Conservation (phyloP, 2,329 filamentous ascomycete genomes). For the Cladosporium austrohemisphaericum region DNA sequence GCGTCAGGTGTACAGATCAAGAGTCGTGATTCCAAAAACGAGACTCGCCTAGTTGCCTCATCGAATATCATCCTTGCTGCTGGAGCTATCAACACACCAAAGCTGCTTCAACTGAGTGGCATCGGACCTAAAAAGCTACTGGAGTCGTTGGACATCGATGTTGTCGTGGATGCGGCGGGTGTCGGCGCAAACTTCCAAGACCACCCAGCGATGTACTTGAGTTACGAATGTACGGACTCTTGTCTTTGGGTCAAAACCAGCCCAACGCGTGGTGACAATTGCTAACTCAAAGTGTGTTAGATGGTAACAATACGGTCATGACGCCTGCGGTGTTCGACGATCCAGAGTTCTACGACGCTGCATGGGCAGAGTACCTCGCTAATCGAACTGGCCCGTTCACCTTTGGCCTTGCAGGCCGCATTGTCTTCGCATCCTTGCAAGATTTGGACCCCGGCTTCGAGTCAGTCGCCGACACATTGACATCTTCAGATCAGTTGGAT, state of each 20-base stretch:
- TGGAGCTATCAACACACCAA: slow-evolving; percentile 55
- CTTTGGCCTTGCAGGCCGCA: neutral
- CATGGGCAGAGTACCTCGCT: slow-evolving; percentile 15
- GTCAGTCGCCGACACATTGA: neutral
- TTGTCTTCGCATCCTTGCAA: neutral
- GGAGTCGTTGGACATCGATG: slow-evolving; percentile 43
- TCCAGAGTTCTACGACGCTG: slow-evolving; percentile 13
- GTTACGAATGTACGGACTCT: neutral
- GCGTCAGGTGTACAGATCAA: neutral
- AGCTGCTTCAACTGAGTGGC: slow-evolving; percentile 59
- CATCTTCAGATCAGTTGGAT: neutral
- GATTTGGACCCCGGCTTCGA: neutral
- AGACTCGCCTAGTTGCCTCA: slow-evolving; percentile 24
- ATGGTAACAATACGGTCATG: neutral
- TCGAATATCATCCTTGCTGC: slow-evolving; percentile 46
- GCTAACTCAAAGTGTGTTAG: neutral
- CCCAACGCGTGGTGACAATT: too few species aligned
- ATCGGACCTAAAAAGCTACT: slow-evolving; percentile 53
- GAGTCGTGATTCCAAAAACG: neutral
- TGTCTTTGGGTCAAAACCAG: neutral
- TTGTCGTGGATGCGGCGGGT: slow-evolving; percentile 47
- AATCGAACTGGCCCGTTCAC: slow-evolving; percentile 18
- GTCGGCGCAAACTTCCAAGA: slow-evolving; percentile 51
- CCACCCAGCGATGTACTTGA: slow-evolving; percentile 19
- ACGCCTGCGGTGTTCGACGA: neutral